These are phyloP conservation scores for Penicillium digitatum DNA, from an alignment of 2,329 filamentous ascomycete genomes.

Conservation along the genomic window DNA sequence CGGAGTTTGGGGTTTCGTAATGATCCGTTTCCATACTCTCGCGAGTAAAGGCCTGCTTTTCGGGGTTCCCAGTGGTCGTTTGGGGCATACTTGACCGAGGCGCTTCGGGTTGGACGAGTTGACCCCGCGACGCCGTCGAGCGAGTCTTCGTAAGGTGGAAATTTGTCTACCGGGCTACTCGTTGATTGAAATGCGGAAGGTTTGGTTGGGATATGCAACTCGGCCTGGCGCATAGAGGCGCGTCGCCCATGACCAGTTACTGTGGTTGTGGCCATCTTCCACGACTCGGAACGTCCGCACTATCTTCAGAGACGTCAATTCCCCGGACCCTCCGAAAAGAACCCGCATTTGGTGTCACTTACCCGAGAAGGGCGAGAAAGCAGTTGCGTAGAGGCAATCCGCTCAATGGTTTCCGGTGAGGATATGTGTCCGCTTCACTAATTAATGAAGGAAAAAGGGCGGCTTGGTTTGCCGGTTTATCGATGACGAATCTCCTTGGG, in stretches of 20 bases:
- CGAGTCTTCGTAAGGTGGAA: constrained; percentile 42
- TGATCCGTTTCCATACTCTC: constrained; percentile 40
- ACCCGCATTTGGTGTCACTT: not conserved
- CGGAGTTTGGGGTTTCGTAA: constrained; percentile 51
- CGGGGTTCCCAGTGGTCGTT: constrained; percentile 60
- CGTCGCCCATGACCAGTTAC: constrained; percentile 40
- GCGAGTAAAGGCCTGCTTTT: constrained; percentile 49
- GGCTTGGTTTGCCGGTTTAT: constrained; percentile 7
- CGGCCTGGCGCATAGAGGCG: constrained; percentile 37
- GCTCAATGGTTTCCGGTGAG: constrained; percentile 5
- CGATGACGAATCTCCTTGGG: constrained; percentile 32
- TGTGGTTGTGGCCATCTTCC: constrained; percentile 41
- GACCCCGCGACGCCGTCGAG: constrained; percentile 28
- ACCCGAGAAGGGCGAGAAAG: constrained; percentile 3
- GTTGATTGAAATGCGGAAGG: constrained; percentile 29
- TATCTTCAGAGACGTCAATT: constrained; percentile 4
- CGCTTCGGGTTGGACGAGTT: constrained; percentile 22
- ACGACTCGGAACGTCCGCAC: not conserved
- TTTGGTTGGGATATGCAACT: constrained; percentile 32
- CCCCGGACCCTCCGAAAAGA: not conserved
- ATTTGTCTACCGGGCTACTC: constrained; percentile 41
- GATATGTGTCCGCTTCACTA: not conserved
- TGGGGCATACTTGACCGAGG: constrained; percentile 31
- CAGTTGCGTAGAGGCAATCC: not conserved
- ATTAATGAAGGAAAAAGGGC: not conserved